A percentile compares a stretch with the other conserved stretches of the same genome.
Evolutionary conservation across 1,284 basidiomycete genomes (phyloP).

Genomic region (Naganishia sp.): DNA sequence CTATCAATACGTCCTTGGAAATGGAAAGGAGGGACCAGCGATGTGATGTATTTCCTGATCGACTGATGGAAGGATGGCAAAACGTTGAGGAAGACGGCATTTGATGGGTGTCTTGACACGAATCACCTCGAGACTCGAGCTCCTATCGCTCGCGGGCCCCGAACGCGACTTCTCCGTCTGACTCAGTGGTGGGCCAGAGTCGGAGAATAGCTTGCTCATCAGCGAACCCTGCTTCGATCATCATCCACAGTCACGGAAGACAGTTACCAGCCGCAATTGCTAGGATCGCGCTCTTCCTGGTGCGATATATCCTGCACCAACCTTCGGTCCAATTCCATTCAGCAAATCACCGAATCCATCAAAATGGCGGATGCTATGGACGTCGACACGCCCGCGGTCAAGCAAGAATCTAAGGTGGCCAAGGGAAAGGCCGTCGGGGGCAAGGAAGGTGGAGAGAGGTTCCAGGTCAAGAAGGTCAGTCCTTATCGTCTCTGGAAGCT

Average conservation of each 20-base stretch:
- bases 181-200: not conserved
- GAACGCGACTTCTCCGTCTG: not conserved
- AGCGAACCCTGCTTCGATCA: conserved; percentile 7
- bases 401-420: conserved; percentile 1
- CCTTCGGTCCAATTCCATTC: not conserved
- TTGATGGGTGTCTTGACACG: conserved; percentile 1
- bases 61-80: not conserved
- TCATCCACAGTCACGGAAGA: conserved; percentile 15
- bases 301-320: not conserved
- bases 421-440: conserved; percentile 26
- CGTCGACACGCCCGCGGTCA: conserved; percentile 22
- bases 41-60: conserved; percentile 4
- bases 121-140: not conserved
- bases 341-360: not conserved
- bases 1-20: conserved; percentile 7
- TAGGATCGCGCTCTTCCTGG: not conserved
- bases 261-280: not conserved
- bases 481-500: not conserved
- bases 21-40: conserved; percentile 2
- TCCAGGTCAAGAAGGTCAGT: conserved; percentile 36
- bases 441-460: conserved; percentile 29
- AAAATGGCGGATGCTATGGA: conserved; percentile 36
- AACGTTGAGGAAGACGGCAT: too few relatives aligned
- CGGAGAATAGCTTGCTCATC: conserved; percentile 14
- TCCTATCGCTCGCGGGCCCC: not conserved